Evolutionary conservation across 2,329 filamentous ascomycete genomes (phyloP).

Genomic region (Hysterium pulicare): DNA sequence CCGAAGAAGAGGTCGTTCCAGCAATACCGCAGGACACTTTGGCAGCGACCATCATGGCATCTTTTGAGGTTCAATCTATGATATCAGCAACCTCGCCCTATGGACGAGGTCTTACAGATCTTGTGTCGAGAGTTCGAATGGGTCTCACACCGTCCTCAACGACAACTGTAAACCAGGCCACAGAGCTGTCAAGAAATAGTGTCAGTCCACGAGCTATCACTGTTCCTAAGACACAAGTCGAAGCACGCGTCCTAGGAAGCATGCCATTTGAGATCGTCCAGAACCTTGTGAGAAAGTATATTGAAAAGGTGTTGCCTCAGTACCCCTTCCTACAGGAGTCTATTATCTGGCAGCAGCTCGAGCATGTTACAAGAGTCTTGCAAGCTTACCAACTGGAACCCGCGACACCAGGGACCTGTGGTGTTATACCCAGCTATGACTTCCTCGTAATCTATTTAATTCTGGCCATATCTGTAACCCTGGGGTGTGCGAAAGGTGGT

Average conservation of each 20-base stretch:
- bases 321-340: slow-evolving; percentile 7
- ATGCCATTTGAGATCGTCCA: slow-evolving; percentile 7
- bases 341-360: slow-evolving; percentile 3
- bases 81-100: slow-evolving; percentile 5
- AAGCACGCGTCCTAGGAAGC: slow-evolving; percentile 1
- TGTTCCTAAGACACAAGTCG: not conserved
- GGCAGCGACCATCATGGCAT: slow-evolving; percentile 4
- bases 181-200: not conserved
- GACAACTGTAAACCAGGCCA: slow-evolving; percentile 2
- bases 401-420: not conserved
- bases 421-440: slow-evolving; percentile 2
- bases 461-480: slow-evolving; percentile 3
- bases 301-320: slow-evolving; percentile 4
- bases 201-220: slow-evolving; percentile 1
- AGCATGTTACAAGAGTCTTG: not conserved
- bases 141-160: slow-evolving; percentile 6
- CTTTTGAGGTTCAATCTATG: slow-evolving; percentile 3
- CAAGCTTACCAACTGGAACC: not conserved
- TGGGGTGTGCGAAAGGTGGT: slow-evolving; percentile 5
- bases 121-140: slow-evolving; percentile 6
- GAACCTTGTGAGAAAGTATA: slow-evolving; percentile 6
- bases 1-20: not conserved
- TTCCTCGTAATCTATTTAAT: slow-evolving; percentile 7
- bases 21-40: slow-evolving; percentile 1
- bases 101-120: slow-evolving; percentile 6